phyloP scores from a whole-genome alignment of 139 green algal genomes.

The Yamagishiella unicocca region DNA sequence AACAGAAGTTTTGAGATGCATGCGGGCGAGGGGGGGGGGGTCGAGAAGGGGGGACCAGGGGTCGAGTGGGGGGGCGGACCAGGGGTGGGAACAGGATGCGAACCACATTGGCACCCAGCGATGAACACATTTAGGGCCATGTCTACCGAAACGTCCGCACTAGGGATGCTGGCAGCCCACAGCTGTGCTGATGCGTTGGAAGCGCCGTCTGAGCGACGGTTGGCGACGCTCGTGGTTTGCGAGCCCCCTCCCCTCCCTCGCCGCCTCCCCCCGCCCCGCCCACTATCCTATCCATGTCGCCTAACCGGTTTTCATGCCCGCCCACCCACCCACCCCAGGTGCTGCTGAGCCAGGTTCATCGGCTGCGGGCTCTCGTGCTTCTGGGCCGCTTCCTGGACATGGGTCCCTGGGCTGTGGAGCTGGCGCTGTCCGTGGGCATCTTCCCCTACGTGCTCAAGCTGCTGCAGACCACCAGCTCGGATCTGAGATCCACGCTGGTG shows the following conservation, averaged over 20 bases:
- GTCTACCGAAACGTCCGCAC: too few relatives aligned
- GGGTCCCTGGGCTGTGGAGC: slow-evolving; percentile 97
- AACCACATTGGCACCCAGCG: too few relatives aligned
- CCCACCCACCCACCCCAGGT: too few relatives aligned
- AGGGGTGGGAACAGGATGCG: background rate
- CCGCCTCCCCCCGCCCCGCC: background rate
- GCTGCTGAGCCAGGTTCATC: slow-evolving; percentile 95
- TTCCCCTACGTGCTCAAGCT: slow-evolving; percentile 99
- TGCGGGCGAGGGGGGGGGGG: too few relatives aligned
- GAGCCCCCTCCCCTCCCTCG: background rate
- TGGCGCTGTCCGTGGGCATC: slow-evolving; percentile 97
- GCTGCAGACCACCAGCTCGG: slow-evolving; percentile 94
- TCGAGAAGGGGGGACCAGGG: background rate
- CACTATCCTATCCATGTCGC: background rate
- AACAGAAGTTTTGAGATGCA: too few relatives aligned
- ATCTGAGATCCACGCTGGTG: slow-evolving; percentile 95
- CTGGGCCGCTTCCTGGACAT: slow-evolving; percentile 98
- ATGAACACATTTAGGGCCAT: too few relatives aligned
- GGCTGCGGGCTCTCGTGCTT: slow-evolving; percentile 94
- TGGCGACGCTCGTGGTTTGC: background rate
- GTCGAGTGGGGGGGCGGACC: background rate
- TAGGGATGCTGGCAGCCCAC: background rate
- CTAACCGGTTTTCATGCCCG: too few relatives aligned
- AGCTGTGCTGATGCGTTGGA: background rate
- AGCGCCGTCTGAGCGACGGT: background rate